Conservation (phyloP, 345 rosid species). For the Acer negundo region DNA sequence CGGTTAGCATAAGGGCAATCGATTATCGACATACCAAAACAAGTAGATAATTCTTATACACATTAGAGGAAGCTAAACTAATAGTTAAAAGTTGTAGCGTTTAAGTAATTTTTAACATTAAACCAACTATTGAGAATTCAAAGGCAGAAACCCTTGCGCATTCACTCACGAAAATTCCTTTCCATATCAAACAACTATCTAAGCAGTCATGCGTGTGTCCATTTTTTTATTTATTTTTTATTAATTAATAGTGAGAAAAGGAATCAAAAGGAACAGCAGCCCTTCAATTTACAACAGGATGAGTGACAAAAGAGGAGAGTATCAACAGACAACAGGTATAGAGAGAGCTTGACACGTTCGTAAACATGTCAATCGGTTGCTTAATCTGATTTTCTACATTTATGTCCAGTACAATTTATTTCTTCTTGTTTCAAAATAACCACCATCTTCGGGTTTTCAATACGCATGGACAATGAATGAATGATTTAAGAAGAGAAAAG, state of each 20-base stretch:
- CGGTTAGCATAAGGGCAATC: constrained; percentile 9
- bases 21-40: background rate
- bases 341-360: too few species aligned
- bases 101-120: background rate
- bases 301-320: background rate
- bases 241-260: too few species aligned
- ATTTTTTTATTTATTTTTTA: too few species aligned
- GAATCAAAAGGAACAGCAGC: too few species aligned
- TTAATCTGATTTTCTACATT: background rate
- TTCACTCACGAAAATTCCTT: background rate
- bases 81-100: background rate
- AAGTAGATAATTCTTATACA: background rate
- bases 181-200: background rate
- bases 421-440: background rate
- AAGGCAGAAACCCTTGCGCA: background rate
- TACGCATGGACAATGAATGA: too few species aligned
- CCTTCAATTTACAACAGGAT: background rate
- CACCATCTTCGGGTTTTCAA: background rate
- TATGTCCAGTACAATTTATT: background rate
- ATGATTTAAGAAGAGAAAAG: too few species aligned
- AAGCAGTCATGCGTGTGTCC: background rate
- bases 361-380: background rate
- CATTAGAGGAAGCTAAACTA: background rate
- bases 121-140: background rate
- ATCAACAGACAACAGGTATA: background rate